Base-by-base conservation (phyloP, 495 filamentous ascomycete species). In the Xylaria bambusicola region DNA sequence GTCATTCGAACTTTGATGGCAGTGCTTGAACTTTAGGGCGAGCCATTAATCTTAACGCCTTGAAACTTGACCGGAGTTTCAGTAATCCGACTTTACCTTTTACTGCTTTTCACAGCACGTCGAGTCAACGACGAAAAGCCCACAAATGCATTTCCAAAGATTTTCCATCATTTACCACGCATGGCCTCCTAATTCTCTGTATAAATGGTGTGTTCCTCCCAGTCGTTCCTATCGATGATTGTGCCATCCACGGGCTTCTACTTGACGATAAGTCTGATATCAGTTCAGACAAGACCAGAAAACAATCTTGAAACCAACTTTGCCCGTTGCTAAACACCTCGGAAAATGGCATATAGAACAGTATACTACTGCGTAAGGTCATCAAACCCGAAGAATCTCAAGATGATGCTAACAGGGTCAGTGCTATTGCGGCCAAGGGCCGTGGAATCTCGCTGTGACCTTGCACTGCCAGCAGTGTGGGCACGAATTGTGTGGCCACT, bases 391-490 rank as follows among this genome's bases (percentile, higher is more conserved):
- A 29, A 5, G 5, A 49, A 2, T 5, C 26, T 7, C n/a, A 7
- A 38, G 0, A 2, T 38, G 8, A 8, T 56, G 15, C 21, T 56
- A 47, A 56, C 13, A 47, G 24, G 18, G 23, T 8, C 9, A 57
- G 55, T 49, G 45, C 33, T 1, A 29, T 3, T 57, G 55, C 55
- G 6, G 4, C 21, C 0, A 49, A 4, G 55, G 55, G 23, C 55
- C 55, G 8, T 56, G 42, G 54, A 47, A 36, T 38, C 8, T 38
- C 5, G 13, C 35, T 7, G 8, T 10, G 3, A 26, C 1, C 15
- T 49, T 21, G 15, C 55, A 57, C 3, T 57, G 55, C 35, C 55
- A 38, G 4, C 20, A 18, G 8, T 57, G 55, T 29, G 27, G 35
- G 2, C 31, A 41, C 35, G 0, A 1, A 0, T 9, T 36, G 17